Conservation (phyloP, 2,329 filamentous ascomycete species). For the Aspergillus versicolor region DNA sequence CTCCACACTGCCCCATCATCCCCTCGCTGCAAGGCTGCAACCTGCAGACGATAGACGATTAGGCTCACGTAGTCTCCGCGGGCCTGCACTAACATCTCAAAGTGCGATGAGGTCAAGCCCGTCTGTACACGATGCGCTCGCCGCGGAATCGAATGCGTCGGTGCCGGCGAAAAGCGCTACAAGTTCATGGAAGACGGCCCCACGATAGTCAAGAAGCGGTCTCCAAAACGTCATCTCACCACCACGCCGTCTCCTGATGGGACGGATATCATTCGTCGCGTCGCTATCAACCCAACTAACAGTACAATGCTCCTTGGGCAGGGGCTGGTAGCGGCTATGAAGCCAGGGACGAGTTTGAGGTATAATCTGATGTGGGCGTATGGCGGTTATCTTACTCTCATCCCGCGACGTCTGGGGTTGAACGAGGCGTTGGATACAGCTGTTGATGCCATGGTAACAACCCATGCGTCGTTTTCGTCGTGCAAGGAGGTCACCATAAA, state of each 20-base stretch:
- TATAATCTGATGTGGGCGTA: conserved; percentile 50
- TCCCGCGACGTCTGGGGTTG: conserved; percentile 47
- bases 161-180: conserved; percentile 49
- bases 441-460: conserved; percentile 29
- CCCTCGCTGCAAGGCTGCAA: neutral
- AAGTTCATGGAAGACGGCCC: conserved; percentile 48
- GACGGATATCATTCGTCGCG: neutral
- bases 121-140: conserved; percentile 49
- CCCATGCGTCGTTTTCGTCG: conserved; percentile 28
- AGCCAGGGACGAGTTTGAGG: conserved; percentile 42
- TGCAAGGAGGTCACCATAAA: conserved; percentile 16
- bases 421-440: conserved; percentile 49
- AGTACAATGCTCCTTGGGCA: conserved; percentile 30
- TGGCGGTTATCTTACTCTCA: conserved; percentile 46
- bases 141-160: conserved; percentile 46
- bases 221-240: neutral
- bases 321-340: conserved; percentile 35
- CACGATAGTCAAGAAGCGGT: neutral
- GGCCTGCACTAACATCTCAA: neutral
- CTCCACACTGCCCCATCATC: neutral
- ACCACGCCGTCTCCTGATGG: no score
- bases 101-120: conserved; percentile 51
- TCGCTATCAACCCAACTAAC: conserved; percentile 28
- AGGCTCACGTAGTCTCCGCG: no score
- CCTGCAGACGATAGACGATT: no score